These are phyloP conservation scores for Aristolochia fimbriata DNA, from an alignment of 164 flowering plant genomes.

Conservation along the genomic window DNA sequence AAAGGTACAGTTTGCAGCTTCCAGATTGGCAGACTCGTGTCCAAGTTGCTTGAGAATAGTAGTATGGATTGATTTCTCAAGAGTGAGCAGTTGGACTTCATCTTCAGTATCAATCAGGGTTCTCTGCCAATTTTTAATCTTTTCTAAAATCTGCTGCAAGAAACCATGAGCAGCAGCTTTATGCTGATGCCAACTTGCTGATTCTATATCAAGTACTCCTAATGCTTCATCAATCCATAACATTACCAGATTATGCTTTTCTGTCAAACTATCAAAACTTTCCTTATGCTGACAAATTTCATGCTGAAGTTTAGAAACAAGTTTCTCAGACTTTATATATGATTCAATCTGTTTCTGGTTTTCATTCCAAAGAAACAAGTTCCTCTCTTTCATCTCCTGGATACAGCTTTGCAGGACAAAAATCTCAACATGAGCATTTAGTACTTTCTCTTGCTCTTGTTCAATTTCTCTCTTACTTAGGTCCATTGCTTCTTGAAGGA, in stretches of 20 bases:
- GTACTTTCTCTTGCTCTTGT: slow-evolving; percentile 55
- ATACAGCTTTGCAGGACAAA: slow-evolving; percentile 59
- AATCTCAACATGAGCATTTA: slow-evolving; percentile 66
- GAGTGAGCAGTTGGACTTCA: slow-evolving; percentile 44
- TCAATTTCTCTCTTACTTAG: slow-evolving; percentile 48
- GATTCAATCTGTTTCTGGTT: slow-evolving; percentile 57
- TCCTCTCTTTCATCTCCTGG: slow-evolving; percentile 59
- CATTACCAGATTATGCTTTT: slow-evolving; percentile 47
- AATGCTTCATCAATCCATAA: slow-evolving; percentile 40
- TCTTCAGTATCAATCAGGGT: slow-evolving; percentile 32
- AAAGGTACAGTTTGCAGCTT: slow-evolving; percentile 23
- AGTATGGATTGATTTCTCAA: slow-evolving; percentile 57
- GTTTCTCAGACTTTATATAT: slow-evolving; percentile 41
- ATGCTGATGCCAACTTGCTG: slow-evolving; percentile 15
- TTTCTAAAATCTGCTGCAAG: slow-evolving; percentile 25
- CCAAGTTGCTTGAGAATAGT: slow-evolving; percentile 47
- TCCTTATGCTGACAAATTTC: slow-evolving; percentile 62
- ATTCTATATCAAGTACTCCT: slow-evolving; percentile 35
- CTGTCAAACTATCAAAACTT: slow-evolving; percentile 47
- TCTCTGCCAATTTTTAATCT: slow-evolving; percentile 31
- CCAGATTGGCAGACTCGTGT: slow-evolving; percentile 30
- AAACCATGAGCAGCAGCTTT: slow-evolving; percentile 19
- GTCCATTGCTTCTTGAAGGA: slow-evolving; percentile 46
- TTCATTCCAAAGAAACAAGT: slow-evolving; percentile 38
- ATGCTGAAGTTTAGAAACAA: slow-evolving; percentile 52